Evolutionary conservation across 176 grass and related monocot species (phyloP).

Genomic region (Oryza glumipatula): DNA sequence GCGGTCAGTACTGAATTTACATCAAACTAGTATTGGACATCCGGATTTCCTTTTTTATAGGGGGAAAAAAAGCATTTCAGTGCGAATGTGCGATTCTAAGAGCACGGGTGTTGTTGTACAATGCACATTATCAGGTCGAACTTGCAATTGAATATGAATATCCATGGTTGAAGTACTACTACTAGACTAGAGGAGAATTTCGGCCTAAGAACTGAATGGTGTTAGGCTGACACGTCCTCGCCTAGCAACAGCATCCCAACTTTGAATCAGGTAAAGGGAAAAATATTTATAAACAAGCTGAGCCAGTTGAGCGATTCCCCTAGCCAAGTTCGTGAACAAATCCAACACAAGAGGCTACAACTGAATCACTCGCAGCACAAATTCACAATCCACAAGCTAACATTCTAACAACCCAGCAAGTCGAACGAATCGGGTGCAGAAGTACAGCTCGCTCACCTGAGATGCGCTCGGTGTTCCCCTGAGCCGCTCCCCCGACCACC

Average conservation of each 20-base stretch:
- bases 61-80: not conserved
- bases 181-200: not conserved
- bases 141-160: not conserved
- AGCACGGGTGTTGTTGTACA: not conserved
- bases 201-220: not conserved
- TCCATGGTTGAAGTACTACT: not conserved
- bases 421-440: not conserved
- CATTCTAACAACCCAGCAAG: not conserved
- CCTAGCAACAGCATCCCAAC: not conserved
- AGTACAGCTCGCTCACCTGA: conserved; percentile 28
- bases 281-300: not conserved
- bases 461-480: conserved; percentile 46
- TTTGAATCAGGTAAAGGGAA: not conserved
- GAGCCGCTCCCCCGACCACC: not conserved
- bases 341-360: not conserved
- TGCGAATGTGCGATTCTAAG: not conserved
- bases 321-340: conserved; percentile 5
- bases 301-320: not conserved
- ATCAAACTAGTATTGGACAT: not conserved
- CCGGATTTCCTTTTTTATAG: not conserved
- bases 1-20: not conserved
- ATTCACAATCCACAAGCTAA: not conserved
- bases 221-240: not conserved
- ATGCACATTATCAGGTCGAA: not conserved
- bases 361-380: not conserved